Conservation (phyloP, 2,329 filamentous ascomycete species). For the Paecilomyces sp. region DNA sequence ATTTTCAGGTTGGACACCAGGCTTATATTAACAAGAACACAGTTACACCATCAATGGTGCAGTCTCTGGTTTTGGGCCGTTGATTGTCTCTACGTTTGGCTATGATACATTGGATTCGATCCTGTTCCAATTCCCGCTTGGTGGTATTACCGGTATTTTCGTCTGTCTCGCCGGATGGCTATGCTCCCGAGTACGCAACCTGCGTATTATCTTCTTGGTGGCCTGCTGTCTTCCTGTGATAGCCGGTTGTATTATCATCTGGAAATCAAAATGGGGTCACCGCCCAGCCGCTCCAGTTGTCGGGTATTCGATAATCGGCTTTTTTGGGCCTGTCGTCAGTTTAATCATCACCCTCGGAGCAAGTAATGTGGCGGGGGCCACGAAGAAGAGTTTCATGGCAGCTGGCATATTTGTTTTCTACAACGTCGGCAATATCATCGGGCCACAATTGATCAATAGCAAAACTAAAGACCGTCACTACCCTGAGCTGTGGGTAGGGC, state of each 20-base stretch:
- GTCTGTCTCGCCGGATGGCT: conserved; percentile 63
- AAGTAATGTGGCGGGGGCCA: conserved; percentile 67
- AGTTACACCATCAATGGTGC: conserved; percentile 65
- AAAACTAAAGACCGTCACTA: conserved; percentile 61
- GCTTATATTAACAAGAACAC: background rate
- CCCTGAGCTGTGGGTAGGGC: conserved; percentile 61
- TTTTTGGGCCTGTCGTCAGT: conserved; percentile 64
- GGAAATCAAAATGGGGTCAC: conserved; percentile 59
- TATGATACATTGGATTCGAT: conserved; percentile 59
- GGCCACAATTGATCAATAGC: conserved; percentile 63
- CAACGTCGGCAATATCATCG: conserved; percentile 69
- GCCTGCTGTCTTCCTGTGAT: conserved; percentile 66
- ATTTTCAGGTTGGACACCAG: background rate
- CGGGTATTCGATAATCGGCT: conserved; percentile 66
- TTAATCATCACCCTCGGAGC: conserved; percentile 52
- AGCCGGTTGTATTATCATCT: conserved; percentile 66
- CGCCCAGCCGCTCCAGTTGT: conserved; percentile 60
- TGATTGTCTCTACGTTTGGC: conserved; percentile 67
- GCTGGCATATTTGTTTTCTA: conserved; percentile 69
- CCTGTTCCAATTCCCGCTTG: conserved; percentile 68
- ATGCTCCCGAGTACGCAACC: conserved; percentile 53
- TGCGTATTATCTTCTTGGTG: conserved; percentile 59
- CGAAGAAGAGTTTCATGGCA: conserved; percentile 72
- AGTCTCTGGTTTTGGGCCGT: conserved; percentile 61
- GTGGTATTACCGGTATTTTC: conserved; percentile 58